These are phyloP conservation scores for Lactarius quietus DNA, from an alignment of 768 basidiomycete species.

Conservation along the genomic window DNA sequence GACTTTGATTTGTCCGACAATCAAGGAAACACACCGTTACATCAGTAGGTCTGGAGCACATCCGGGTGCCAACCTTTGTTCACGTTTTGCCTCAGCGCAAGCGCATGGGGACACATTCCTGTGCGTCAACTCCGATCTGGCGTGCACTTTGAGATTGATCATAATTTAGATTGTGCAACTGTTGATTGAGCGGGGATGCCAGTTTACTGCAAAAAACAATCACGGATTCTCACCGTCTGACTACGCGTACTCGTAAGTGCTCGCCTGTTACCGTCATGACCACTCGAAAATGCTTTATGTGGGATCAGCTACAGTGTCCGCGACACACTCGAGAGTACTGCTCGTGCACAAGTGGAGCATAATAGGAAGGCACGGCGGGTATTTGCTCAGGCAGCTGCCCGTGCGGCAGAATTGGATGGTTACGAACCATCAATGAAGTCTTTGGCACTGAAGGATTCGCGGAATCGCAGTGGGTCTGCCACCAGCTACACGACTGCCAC, in stretches of 20 bases:
- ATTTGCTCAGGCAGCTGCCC: conserved; percentile 67
- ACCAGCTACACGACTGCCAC: conserved; percentile 33
- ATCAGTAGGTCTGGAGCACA: conserved; percentile 62
- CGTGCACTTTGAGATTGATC: conserved; percentile 27
- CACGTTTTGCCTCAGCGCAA: conserved; percentile 52
- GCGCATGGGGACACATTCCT: conserved; percentile 81
- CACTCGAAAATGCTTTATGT: conserved; percentile 25
- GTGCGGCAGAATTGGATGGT: conserved; percentile 59
- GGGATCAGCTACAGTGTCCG: conserved; percentile 59
- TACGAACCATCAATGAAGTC: conserved; percentile 40
- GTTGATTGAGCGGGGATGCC: conserved; percentile 86
- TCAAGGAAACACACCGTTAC: conserved; percentile 87
- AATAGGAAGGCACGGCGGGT: conserved; percentile 76
- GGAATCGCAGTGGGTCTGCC: conserved; percentile 28
- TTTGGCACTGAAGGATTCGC: conserved; percentile 41
- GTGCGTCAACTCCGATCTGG: conserved; percentile 41
- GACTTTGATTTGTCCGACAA: conserved; percentile 89
- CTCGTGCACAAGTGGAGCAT: conserved; percentile 70
- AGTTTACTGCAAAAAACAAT: conserved; percentile 79
- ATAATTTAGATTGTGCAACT: conserved; percentile 66
- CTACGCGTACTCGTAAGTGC: conserved; percentile 82
- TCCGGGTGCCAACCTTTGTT: conserved; percentile 2
- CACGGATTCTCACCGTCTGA: conserved; percentile 90
- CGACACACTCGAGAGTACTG: conserved; percentile 78
- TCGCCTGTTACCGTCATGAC: conserved; percentile 2